A percentile compares a stretch with the other conserved stretches of the same genome.
Evolutionary conservation across 768 basidiomycete genomes (phyloP).

Genomic region (Phallus indusiatus): DNA sequence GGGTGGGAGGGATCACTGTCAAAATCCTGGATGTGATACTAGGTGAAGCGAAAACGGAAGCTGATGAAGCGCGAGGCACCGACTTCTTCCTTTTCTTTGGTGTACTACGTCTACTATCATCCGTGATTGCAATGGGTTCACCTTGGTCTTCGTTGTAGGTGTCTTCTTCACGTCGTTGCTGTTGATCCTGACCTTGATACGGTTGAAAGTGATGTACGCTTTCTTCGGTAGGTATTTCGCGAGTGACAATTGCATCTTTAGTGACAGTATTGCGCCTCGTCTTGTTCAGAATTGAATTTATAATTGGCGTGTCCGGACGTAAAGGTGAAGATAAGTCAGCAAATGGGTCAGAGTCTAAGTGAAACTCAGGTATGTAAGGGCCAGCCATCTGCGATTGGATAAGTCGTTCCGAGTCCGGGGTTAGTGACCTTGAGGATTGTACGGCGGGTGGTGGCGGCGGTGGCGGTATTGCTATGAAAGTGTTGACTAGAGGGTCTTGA

Average conservation of each 20-base stretch:
- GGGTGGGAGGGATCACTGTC: neutral
- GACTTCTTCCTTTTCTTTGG: constrained; percentile 9
- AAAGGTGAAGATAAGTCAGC: neutral
- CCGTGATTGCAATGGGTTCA: neutral
- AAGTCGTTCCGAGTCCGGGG: neutral
- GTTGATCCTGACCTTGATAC: neutral
- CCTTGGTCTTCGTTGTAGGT: neutral
- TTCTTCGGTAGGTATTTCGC: too few species aligned
- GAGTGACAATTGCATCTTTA: neutral
- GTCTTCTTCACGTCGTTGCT: neutral
- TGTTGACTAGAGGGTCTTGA: constrained; percentile 2
- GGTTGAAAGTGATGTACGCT: too few species aligned
- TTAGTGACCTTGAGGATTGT: neutral
- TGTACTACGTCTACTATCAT: constrained; percentile 7
- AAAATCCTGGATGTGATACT: constrained; percentile 8
- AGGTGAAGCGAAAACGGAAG: constrained; percentile 7
- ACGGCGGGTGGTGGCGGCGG: neutral
- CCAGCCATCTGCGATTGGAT: too few species aligned
- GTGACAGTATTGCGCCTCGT: too few species aligned
- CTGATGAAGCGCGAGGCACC: constrained; percentile 7
- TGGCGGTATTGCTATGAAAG: neutral
- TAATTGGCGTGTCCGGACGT: too few species aligned
- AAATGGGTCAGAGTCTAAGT: neutral
- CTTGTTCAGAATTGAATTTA: too few species aligned
- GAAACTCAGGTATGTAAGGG: constrained; percentile 1